These are phyloP conservation scores for Musa schizocarpa DNA, from an alignment of 176 grass and related monocot species.

Conservation along the genomic window DNA sequence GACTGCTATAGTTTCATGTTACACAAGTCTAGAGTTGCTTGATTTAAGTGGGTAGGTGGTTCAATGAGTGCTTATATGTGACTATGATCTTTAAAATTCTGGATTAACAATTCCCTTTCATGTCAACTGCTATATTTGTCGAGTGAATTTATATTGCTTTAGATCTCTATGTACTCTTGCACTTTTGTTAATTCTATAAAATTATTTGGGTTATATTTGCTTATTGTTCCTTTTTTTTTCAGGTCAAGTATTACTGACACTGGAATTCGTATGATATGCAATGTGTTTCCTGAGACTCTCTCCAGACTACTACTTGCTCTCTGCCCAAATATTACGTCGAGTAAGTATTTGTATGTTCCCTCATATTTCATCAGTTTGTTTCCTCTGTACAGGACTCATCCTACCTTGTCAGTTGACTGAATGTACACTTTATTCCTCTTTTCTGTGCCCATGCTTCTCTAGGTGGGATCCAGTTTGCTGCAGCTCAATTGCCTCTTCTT, in stretches of 20 bases:
- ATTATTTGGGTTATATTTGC: not conserved
- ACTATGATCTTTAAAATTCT: too few relatives aligned
- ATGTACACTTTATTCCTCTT: not conserved
- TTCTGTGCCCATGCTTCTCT: not conserved
- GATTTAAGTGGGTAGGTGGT: conserved; percentile 75
- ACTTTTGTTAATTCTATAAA: not conserved
- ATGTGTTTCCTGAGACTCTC: conserved; percentile 50
- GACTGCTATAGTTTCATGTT: conserved; percentile 63
- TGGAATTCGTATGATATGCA: conserved; percentile 76
- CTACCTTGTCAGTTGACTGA: not conserved
- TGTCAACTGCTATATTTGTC: too few relatives aligned
- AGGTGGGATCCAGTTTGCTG: conserved; percentile 69
- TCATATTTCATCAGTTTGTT: not conserved
- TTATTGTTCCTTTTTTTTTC: not conserved
- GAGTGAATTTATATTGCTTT: not conserved
- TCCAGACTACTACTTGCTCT: conserved; percentile 47
- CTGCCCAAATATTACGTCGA: conserved; percentile 76
- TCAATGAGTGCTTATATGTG: not conserved
- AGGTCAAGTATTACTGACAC: conserved; percentile 83
- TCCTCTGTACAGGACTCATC: not conserved
- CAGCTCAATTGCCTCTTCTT: conserved; percentile 69
- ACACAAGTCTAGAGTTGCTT: conserved; percentile 57
- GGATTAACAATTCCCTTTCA: too few relatives aligned
- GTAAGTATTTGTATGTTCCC: conserved; percentile 32
- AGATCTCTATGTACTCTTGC: too few relatives aligned